Conservation (phyloP, 2,329 filamentous ascomycete species). For the Fusarium sp. region DNA sequence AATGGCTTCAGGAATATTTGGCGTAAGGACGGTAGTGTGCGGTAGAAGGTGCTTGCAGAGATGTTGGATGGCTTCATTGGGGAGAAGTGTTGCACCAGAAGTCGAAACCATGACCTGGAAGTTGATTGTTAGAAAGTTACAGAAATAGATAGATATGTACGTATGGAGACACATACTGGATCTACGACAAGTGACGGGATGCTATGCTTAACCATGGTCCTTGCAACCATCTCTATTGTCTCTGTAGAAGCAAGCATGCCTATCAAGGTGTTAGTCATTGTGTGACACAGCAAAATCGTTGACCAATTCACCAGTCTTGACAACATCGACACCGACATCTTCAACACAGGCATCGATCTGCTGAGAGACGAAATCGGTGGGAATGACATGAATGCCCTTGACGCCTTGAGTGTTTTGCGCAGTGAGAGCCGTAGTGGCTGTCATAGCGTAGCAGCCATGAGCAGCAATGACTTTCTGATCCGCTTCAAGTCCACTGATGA, state of each 20-base stretch:
- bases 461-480: conserved; percentile 94
- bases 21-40: conserved; percentile 74
- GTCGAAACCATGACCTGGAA: conserved; percentile 89
- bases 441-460: conserved; percentile 95
- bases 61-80: conserved; percentile 68
- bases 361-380: conserved; percentile 79
- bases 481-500: conserved; percentile 83
- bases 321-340: conserved; percentile 87
- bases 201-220: conserved; percentile 44
- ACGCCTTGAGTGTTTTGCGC: conserved; percentile 93
- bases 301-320: conserved; percentile 79
- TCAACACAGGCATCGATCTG: conserved; percentile 86
- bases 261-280: conserved; percentile 21
- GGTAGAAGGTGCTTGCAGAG: conserved; percentile 70
- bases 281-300: background rate
- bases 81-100: conserved; percentile 76
- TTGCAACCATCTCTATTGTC: conserved; percentile 50
- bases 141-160: background rate
- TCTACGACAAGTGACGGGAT: conserved; percentile 49
- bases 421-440: conserved; percentile 93
- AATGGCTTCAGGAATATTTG: conserved; percentile 79
- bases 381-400: conserved; percentile 80
- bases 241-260: conserved; percentile 52
- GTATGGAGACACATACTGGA: conserved; percentile 43
- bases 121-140: background rate